A percentile compares a stretch with the other conserved stretches of the same genome.
These are phyloP conservation scores for Elsinoe australis DNA, from an alignment of 2,329 filamentous ascomycete genomes.

Conservation along the genomic window DNA sequence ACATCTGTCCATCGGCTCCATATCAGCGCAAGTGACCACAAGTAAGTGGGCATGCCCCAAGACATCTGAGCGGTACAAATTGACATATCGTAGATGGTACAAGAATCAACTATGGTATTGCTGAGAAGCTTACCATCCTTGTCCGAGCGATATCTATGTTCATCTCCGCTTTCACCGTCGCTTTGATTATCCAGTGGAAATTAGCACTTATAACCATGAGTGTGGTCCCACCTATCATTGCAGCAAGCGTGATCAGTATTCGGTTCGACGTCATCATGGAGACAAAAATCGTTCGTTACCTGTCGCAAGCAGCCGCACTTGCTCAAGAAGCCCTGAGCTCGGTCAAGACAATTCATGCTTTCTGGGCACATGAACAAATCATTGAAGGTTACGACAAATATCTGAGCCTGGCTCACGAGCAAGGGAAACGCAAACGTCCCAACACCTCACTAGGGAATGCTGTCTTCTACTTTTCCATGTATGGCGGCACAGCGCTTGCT, in stretches of 20 bases:
- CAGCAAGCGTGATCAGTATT: constrained; percentile 52
- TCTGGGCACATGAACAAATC: constrained; percentile 52
- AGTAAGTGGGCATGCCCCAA: too few relatives aligned
- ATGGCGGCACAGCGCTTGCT: constrained; percentile 57
- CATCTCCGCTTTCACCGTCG: constrained; percentile 58
- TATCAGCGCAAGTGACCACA: too few relatives aligned
- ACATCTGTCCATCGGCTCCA: too few relatives aligned
- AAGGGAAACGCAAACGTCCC: constrained; percentile 35
- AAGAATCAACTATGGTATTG: constrained; percentile 59
- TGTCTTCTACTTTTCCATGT: constrained; percentile 59
- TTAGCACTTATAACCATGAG: constrained; percentile 59
- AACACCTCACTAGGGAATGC: constrained; percentile 43
- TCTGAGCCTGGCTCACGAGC: constrained; percentile 44
- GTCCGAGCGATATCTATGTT: constrained; percentile 58
- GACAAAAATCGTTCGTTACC: constrained; percentile 45
- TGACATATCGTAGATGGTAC: too few relatives aligned
- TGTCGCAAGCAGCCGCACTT: constrained; percentile 48
- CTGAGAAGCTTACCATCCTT: constrained; percentile 62
- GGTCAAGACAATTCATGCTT: constrained; percentile 55
- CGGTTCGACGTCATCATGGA: constrained; percentile 48
- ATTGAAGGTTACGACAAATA: constrained; percentile 52
- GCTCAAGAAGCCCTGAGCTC: constrained; percentile 52
- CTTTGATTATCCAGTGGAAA: constrained; percentile 56
- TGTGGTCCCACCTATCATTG: constrained; percentile 54
- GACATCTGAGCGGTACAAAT: too few relatives aligned